These are phyloP conservation scores for Funneliformis mosseae DNA, from an alignment of 192 early-diverging fungal species.

Conservation along the genomic window DNA sequence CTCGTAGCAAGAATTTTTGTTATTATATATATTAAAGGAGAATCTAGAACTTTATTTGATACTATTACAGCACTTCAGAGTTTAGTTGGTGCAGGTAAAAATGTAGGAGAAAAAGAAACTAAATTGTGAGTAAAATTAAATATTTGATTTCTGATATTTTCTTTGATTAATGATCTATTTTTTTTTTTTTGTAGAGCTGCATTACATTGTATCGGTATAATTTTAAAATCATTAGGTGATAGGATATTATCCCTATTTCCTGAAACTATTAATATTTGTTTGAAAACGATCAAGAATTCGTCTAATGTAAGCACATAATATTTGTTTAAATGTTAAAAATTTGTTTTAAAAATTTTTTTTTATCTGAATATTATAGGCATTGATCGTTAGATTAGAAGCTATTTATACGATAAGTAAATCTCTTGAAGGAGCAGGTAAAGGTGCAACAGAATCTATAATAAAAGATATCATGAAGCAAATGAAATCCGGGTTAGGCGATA, in stretches of 20 bases:
- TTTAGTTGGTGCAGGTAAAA: slow-evolving; percentile 56
- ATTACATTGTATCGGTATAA: slow-evolving; percentile 70
- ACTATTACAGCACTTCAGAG: slow-evolving; percentile 68
- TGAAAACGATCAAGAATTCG: slow-evolving; percentile 66
- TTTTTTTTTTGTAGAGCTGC: slow-evolving; percentile 59
- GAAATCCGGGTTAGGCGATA: slow-evolving; percentile 67
- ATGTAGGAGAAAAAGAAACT: slow-evolving; percentile 61
- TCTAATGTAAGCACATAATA: slow-evolving; percentile 47
- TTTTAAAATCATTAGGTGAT: slow-evolving; percentile 76
- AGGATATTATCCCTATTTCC: slow-evolving; percentile 73
- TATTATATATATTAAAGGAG: slow-evolving; percentile 73
- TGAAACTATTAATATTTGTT: slow-evolving; percentile 61
- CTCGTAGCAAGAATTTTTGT: slow-evolving; percentile 73
- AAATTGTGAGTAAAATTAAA: slow-evolving; percentile 56
- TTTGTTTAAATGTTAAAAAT: not conserved
- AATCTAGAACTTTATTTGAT: slow-evolving; percentile 76
- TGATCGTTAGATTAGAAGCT: slow-evolving; percentile 70
- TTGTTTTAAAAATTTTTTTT: slow-evolving; percentile 4
- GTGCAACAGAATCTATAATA: slow-evolving; percentile 63
- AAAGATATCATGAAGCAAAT: slow-evolving; percentile 76
- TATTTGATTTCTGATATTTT: not conserved
- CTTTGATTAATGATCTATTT: not conserved
- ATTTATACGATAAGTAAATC: slow-evolving; percentile 62
- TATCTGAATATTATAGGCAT: slow-evolving; percentile 42
- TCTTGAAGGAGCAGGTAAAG: slow-evolving; percentile 76